Conservation (phyloP, 139 green algal species). For the Asterochloris erici region DNA sequence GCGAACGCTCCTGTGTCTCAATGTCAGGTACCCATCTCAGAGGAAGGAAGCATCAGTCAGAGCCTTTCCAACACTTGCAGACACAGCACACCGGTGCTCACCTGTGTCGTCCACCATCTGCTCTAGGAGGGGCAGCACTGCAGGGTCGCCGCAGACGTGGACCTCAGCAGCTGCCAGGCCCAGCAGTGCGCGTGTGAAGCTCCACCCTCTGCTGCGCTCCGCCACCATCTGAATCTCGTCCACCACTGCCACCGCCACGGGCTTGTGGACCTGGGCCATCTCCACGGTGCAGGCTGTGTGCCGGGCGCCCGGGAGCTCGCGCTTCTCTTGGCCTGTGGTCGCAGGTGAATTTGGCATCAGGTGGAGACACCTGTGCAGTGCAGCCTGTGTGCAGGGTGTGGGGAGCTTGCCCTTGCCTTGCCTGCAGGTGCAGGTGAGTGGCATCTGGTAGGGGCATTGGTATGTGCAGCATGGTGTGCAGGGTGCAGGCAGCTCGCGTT, state of each 20-base stretch:
- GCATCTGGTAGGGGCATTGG: too few relatives aligned
- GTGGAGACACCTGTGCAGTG: too few relatives aligned
- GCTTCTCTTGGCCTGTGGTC: conserved; percentile 82
- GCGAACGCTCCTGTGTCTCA: too few relatives aligned
- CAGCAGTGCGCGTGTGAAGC: conserved; percentile 90
- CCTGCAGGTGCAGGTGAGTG: too few relatives aligned
- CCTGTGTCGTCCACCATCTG: conserved; percentile 50
- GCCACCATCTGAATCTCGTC: conserved; percentile 90
- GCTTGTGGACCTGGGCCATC: conserved; percentile 71
- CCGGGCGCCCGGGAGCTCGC: conserved; percentile 59
- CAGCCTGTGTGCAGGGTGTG: too few relatives aligned
- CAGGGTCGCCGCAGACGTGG: conserved; percentile 92
- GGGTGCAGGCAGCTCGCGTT: too few relatives aligned
- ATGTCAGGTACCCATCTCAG: too few relatives aligned
- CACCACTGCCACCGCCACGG: conserved; percentile 89
- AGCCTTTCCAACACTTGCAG: too few relatives aligned
- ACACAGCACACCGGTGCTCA: conserved; percentile 30
- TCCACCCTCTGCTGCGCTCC: conserved; percentile 67
- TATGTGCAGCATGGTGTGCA: too few relatives aligned
- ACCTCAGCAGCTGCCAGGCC: conserved; percentile 80
- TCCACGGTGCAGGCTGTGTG: conserved; percentile 94
- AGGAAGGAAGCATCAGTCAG: too few relatives aligned
- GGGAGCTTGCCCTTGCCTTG: too few relatives aligned
- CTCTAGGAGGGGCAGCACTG: conserved; percentile 75
- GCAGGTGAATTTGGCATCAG: conserved; percentile 5